Base-by-base conservation (phyloP, 1,284 basidiomycete genomes). In the Sutorius eximius region DNA sequence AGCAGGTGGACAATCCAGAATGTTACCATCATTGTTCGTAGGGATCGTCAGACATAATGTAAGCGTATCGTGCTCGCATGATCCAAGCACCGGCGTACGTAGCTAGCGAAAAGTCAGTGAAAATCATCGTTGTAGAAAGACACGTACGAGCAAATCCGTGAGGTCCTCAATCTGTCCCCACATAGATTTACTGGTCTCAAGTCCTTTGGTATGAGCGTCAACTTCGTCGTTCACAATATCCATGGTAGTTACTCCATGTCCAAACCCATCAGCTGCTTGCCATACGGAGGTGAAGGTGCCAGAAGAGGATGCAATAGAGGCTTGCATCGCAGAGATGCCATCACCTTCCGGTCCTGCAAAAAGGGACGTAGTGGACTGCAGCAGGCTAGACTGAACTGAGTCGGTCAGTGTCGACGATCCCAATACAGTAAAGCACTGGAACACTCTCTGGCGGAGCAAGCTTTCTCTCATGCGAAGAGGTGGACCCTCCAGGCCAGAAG, bases 261-360 rank as follows among this genome's bases (percentile, higher is more conserved):
- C 95, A 70, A 95, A 96, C 0, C 93, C 93, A 68, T 98, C 96
- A 0, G 82, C 77, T 52, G 85, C 83, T 56, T 89, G 83, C 96
- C 97, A 98, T 8, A 99, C 81, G 13, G 82, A 85, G 5, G 85
- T 87, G 69, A 97, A 96, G 2, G 84, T 80, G 5, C 94, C 95
- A 0, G 93, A 82, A 34, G 91, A 93, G 1, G 91, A 87, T 0
- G 91, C 90, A 58, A 98, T 97, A 0, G 94, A 92, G 0, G 95
- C 95, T 71, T 98, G 96, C 7, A 97, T 83, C 0, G 88, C 86
- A 1, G 92, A 94, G 7, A 71, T 34, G 15, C 79, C 71, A 64
- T 89, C 88, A 0, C 83, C 85, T 53, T 91, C 89, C 0, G 92
- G 86, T 63, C 94, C 93, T 1, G 93, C 91, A 64, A 99, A 94